These are phyloP conservation scores for Rosellinia necatrix DNA, from an alignment of 2,329 filamentous ascomycete species.

Conservation along the genomic window DNA sequence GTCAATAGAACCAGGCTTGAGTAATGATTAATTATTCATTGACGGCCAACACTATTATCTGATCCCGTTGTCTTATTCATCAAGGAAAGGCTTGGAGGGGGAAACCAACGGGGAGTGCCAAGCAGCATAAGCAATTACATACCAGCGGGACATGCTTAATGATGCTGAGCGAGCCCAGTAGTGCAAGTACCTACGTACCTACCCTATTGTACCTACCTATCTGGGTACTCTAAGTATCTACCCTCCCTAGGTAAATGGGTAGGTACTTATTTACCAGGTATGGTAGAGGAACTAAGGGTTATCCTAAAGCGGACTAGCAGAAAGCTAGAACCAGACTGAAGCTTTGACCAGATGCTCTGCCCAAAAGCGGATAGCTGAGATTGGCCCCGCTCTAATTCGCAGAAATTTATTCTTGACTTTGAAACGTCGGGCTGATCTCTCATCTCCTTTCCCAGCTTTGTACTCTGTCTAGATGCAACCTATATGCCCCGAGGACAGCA, in stretches of 20 bases:
- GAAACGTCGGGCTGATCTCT: neutral
- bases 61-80: slow-evolving; percentile 10
- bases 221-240: no score
- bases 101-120: neutral
- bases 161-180: slow-evolving; percentile 21
- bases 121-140: slow-evolving; percentile 34
- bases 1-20: slow-evolving; percentile 25
- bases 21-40: slow-evolving; percentile 23
- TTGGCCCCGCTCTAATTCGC: neutral
- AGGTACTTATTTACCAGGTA: no score
- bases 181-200: no score
- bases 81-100: slow-evolving; percentile 13
- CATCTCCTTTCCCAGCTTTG: neutral
- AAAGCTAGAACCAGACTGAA: no score
- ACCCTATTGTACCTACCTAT: no score
- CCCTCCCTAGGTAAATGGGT: no score
- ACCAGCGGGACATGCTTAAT: slow-evolving; percentile 36
- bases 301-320: neutral
- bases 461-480: neutral
- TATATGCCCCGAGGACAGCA: no score
- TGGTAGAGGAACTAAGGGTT: no score
- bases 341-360: no score
- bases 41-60: neutral
- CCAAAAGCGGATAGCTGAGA: no score
- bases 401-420: slow-evolving; percentile 9